phyloP scores from a whole-genome alignment of 768 basidiomycete species.

The Mycena vitilis region DNA sequence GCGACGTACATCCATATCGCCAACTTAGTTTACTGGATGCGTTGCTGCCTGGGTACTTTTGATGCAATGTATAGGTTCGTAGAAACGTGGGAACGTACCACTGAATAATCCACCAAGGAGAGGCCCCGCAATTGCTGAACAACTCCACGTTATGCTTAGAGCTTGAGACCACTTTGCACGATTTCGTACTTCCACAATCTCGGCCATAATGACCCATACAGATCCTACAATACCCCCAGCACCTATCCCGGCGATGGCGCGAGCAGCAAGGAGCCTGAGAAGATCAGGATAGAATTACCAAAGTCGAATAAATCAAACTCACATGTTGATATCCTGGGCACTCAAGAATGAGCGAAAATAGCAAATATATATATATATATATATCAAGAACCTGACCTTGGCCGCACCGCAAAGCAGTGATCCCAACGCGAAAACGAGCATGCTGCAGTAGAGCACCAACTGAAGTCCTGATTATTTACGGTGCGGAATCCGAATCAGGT shows the following conservation, averaged over 20 bases:
- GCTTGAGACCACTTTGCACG: constrained; percentile 90
- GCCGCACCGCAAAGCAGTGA: constrained; percentile 85
- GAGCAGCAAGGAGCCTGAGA: constrained; percentile 43
- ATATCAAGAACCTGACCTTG: constrained; percentile 58
- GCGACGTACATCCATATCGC: constrained; percentile 86
- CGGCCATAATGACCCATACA: constrained; percentile 89
- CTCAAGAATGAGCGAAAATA: constrained; percentile 35
- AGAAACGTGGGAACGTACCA: constrained; percentile 54
- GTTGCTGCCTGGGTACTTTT: constrained; percentile 45
- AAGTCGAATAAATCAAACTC: background rate
- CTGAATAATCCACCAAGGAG: constrained; percentile 87
- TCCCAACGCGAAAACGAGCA: constrained; percentile 79
- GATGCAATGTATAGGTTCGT: constrained; percentile 33
- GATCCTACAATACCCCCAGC: constrained; percentile 88
- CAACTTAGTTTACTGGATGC: constrained; percentile 62
- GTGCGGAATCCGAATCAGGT: constrained; percentile 10
- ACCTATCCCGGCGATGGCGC: constrained; percentile 76
- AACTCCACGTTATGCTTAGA: constrained; percentile 87
- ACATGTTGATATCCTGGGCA: constrained; percentile 55
- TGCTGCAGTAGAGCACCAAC: constrained; percentile 79
- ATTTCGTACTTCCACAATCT: constrained; percentile 77
- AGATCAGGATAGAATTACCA: background rate
- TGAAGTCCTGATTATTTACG: constrained; percentile 42
- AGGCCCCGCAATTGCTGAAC: constrained; percentile 86
- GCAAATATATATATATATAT: constrained; percentile 29